Evolutionary conservation across 2,329 filamentous ascomycete genomes (phyloP).

Genomic region (Acarospora socialis): DNA sequence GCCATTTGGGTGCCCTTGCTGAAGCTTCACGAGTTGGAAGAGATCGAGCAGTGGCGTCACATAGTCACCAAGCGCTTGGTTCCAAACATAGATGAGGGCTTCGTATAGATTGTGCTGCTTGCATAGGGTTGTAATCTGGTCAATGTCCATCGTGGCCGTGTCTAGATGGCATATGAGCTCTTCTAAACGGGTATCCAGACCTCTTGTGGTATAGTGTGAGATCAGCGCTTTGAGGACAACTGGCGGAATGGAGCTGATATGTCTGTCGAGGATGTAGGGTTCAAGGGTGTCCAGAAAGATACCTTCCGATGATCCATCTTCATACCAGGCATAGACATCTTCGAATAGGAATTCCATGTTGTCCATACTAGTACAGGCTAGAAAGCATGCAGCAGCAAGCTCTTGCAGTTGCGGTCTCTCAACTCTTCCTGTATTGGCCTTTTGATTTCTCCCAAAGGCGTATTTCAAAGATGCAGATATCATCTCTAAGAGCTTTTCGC

Average conservation of each 20-base stretch:
- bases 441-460: conserved; percentile 54
- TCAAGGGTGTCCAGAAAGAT: conserved; percentile 83
- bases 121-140: conserved; percentile 81
- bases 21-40: conserved; percentile 42
- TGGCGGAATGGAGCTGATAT: conserved; percentile 63
- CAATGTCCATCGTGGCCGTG: conserved; percentile 79
- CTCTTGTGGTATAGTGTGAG: conserved; percentile 60
- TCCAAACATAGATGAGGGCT: conserved; percentile 94
- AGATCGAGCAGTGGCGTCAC: conserved; percentile 82
- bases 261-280: conserved; percentile 67
- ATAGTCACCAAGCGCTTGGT: conserved; percentile 75
- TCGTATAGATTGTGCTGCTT: conserved; percentile 88
- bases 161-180: conserved; percentile 91
- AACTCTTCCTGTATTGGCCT: conserved; percentile 34
- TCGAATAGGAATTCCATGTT: conserved; percentile 80
- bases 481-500: conserved; percentile 81
- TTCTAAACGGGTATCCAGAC: conserved; percentile 65
- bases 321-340: conserved; percentile 79
- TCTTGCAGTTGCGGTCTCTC: conserved; percentile 54
- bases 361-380: conserved; percentile 62
- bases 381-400: conserved; percentile 69
- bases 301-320: conserved; percentile 56
- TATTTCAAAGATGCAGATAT: conserved; percentile 85
- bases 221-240: conserved; percentile 76
- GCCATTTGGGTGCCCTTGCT: conserved; percentile 12